Evolutionary conservation across 2,329 filamentous ascomycete species (phyloP).

Genomic region (Dactylellina haptotyla): DNA sequence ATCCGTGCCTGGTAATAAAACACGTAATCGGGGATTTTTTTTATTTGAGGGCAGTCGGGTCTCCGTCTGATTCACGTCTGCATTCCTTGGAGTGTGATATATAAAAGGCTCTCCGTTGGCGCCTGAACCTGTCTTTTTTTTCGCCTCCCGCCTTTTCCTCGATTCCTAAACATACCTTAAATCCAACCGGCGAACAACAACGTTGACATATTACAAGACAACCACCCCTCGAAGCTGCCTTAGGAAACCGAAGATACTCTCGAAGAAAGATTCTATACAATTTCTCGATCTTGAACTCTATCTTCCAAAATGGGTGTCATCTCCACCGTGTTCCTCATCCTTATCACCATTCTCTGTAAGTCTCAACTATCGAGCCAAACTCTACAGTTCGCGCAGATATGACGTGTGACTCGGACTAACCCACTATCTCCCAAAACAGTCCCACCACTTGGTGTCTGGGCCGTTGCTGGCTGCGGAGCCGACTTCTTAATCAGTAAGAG

Average conservation of each 20-base stretch:
- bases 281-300: not conserved
- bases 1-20: not conserved
- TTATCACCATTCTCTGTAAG: slow-evolving; percentile 65
- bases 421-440: slow-evolving; percentile 63
- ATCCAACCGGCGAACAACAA: too few species aligned
- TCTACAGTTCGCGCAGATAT: too few species aligned
- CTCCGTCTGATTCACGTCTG: too few species aligned
- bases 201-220: too few species aligned
- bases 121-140: not conserved
- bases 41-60: too few species aligned
- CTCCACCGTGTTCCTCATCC: slow-evolving; percentile 63
- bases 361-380: too few species aligned
- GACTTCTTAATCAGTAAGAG: slow-evolving; percentile 60
- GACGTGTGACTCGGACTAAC: too few species aligned
- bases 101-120: not conserved
- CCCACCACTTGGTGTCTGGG: slow-evolving; percentile 72
- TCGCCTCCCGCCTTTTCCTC: not conserved
- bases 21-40: slow-evolving; percentile 19
- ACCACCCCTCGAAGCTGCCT: not conserved
- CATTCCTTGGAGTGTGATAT: not conserved
- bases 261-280: not conserved
- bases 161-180: too few species aligned
- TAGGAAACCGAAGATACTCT: not conserved
- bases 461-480: slow-evolving; percentile 73
- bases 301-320: slow-evolving; percentile 59